Evolutionary conservation across 2,329 filamentous ascomycete species (phyloP), one percentile per base, ranked within the genome.

Genomic region (Macrophomina phaseolina): DNA sequence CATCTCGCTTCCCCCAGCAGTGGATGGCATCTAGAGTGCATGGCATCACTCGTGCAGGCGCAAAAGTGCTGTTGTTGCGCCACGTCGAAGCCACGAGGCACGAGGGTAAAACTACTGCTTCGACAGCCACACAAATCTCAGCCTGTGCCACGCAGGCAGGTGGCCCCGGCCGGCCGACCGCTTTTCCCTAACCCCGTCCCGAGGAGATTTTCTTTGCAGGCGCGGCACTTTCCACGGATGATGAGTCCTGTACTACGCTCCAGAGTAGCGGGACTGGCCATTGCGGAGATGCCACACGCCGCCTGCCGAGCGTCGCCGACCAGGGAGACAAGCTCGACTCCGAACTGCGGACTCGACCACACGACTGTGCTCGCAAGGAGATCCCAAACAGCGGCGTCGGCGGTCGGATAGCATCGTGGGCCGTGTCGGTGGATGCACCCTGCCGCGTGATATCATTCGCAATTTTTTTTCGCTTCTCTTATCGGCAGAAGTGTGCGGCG

Each of bases 1-100:
- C 56, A 61, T 61, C 45, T 62, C 58, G 58, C 58, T 62, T 62
- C 30, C 58, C 58, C 42, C 40, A 62, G 40, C 32, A 12, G 58
- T 9, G 38, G 42, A 62, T 11, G 58, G 58, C 42, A 18, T 36
- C 45, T 28, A 18, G 30, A 38, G 45, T 16, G 32, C 58, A 62
- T 42, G 30, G 45, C 58, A 38, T 49, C n/a, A 38, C 42, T 38
- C 42, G 58, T 62, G 42, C 42, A 45, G 16, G 42, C 11, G 9
- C 42, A n/a, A 14, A 45, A 45, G 5, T 45, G 5, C 42, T 12
- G 42, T 5, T 28, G 45, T 36, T 62, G 58, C 42, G 56, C 56
- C 23, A 42, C 48, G 56, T 23, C 23, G 23, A 30, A 38, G 56
- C 38, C 38, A 40, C 38, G 32, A 61, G 56, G 40, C 58, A 62